Conservation (phyloP, 2,329 filamentous ascomycete genomes). For the Penicillium expansum region DNA sequence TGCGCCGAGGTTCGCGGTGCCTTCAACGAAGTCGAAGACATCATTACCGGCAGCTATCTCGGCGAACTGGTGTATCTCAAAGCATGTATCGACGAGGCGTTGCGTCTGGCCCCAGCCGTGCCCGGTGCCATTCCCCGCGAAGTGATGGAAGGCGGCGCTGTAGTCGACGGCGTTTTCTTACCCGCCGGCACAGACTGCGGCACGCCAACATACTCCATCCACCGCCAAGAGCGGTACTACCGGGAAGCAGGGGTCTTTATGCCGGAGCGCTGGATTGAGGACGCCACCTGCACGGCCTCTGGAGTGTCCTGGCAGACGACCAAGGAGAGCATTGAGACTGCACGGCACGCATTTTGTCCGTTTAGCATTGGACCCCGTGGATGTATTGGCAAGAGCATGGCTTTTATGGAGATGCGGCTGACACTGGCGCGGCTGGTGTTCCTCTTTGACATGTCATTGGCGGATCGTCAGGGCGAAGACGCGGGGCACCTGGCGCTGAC, state of each 20-base stretch:
- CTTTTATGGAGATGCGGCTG: conserved; percentile 43
- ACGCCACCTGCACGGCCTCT: conserved; percentile 42
- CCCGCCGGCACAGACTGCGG: conserved; percentile 60
- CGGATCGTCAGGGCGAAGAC: conserved; percentile 36
- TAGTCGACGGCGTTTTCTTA: conserved; percentile 39
- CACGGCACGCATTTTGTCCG: conserved; percentile 70
- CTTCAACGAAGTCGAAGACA: conserved; percentile 39
- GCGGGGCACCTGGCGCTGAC: conserved; percentile 36
- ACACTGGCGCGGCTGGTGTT: conserved; percentile 41
- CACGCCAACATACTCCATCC: conserved; percentile 65
- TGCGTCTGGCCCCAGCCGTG: conserved; percentile 42
- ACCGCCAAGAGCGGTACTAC: conserved; percentile 65
- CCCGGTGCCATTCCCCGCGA: conserved; percentile 40
- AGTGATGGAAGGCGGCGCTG: conserved; percentile 38
- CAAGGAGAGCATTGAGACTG: conserved; percentile 51
- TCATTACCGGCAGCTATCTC: conserved; percentile 35
- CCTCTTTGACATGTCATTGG: conserved; percentile 40
- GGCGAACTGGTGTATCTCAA: conserved; percentile 41
- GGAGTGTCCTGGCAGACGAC: conserved; percentile 41
- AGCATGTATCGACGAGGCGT: conserved; percentile 43
- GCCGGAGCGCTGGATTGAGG: conserved; percentile 65
- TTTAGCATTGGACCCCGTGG: conserved; percentile 45
- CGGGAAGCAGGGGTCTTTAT: conserved; percentile 57
- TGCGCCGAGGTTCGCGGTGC: conserved; percentile 36
- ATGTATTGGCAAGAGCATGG: conserved; percentile 46